Conservation (phyloP, 1,139 yeast genomes). For the Nadsonia commutata region DNA sequence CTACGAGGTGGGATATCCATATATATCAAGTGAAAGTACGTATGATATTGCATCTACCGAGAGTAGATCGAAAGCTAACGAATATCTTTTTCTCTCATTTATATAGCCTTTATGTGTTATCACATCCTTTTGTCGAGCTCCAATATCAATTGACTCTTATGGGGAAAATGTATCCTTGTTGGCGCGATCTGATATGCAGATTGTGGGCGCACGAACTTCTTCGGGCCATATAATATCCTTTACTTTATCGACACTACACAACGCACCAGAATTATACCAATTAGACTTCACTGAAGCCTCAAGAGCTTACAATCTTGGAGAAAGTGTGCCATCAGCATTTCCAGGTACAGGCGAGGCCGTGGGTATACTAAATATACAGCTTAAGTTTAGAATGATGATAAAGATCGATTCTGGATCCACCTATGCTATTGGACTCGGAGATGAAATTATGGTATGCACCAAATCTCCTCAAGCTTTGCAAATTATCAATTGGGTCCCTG, state of each 20-base stretch:
- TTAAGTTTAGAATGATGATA: slow-evolving; percentile 17
- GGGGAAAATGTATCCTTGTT: slow-evolving; percentile 20
- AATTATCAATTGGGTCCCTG: slow-evolving; percentile 15
- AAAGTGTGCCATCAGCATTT: slow-evolving; percentile 12
- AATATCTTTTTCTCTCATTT: neutral
- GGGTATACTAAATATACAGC: slow-evolving; percentile 23
- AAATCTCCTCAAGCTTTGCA: slow-evolving; percentile 20
- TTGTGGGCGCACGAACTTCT: slow-evolving; percentile 21
- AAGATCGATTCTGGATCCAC: slow-evolving; percentile 20
- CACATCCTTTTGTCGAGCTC: slow-evolving; percentile 19
- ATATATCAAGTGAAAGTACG: slow-evolving; percentile 4
- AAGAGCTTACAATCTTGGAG: slow-evolving; percentile 6
- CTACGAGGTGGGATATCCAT: slow-evolving; percentile 3
- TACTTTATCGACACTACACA: slow-evolving; percentile 5
- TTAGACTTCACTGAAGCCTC: slow-evolving; percentile 3
- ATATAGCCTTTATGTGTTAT: slow-evolving; percentile 22
- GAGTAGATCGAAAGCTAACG: too few species aligned
- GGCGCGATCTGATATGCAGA: slow-evolving; percentile 21
- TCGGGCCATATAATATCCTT: slow-evolving; percentile 13
- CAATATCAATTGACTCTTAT: slow-evolving; percentile 15
- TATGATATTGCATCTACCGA: too few species aligned
- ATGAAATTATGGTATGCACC: slow-evolving; percentile 19
- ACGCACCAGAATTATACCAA: slow-evolving; percentile 1
- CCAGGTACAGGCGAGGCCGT: slow-evolving; percentile 29
- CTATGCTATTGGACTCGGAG: slow-evolving; percentile 18